Evolutionary conservation across 176 grass and related monocot species (phyloP).

Genomic region (Leersia perrieri): DNA sequence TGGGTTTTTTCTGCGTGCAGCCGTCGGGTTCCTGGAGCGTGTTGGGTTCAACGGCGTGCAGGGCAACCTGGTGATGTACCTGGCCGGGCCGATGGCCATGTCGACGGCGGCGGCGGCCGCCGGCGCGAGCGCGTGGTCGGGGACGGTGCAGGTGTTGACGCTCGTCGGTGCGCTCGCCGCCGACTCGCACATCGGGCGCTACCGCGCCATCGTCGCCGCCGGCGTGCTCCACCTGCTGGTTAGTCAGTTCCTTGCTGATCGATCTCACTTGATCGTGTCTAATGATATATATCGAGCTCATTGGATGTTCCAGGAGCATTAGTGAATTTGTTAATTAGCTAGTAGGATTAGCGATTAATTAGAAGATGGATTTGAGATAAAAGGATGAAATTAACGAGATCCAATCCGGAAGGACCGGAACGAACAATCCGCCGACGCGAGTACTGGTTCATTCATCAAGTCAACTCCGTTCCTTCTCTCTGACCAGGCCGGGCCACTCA

Average conservation of each 20-base stretch:
- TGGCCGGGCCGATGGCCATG: constrained; percentile 62
- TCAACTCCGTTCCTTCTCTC: too few species aligned
- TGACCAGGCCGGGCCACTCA: too few species aligned
- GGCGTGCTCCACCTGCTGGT: constrained; percentile 51
- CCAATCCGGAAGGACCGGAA: too few species aligned
- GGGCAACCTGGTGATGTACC: constrained; percentile 66
- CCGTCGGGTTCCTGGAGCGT: constrained; percentile 62
- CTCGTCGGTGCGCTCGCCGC: constrained; percentile 60
- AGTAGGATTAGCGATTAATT: too few species aligned
- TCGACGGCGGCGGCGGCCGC: constrained; percentile 43
- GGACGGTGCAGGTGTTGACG: constrained; percentile 42
- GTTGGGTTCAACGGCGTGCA: constrained; percentile 53
- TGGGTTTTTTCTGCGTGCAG: not conserved
- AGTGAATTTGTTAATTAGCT: too few species aligned
- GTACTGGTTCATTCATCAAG: too few species aligned
- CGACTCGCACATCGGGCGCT: constrained; percentile 58
- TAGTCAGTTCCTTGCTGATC: not conserved
- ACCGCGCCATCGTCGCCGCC: constrained; percentile 40
- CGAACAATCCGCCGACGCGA: too few species aligned
- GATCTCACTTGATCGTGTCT: too few species aligned
- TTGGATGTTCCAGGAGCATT: too few species aligned
- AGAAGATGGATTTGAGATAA: too few species aligned
- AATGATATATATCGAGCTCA: too few species aligned
- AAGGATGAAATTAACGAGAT: too few species aligned
- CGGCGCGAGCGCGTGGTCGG: constrained; percentile 46